A percentile compares a stretch with the other conserved stretches of the same genome.
phyloP scores from a whole-genome alignment of 306 rosid species.

The Abrus precatorius region DNA sequence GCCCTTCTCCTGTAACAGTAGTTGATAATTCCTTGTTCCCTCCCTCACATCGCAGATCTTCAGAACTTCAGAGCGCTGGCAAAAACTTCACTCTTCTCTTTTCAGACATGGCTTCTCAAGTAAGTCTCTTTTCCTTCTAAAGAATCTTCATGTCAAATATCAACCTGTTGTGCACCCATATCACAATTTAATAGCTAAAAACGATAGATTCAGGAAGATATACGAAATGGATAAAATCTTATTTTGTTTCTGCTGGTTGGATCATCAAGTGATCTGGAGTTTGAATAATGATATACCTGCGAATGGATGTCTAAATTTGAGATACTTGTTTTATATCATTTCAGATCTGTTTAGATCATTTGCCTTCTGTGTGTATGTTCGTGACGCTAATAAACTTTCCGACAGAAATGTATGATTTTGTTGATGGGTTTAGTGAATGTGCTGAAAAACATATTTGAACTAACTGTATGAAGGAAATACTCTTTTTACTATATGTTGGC shows the following conservation, averaged over 20 bases:
- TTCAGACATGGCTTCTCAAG: conserved; percentile 54
- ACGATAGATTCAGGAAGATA: background rate
- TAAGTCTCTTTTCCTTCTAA: conserved; percentile 40
- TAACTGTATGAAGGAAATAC: conserved; percentile 8
- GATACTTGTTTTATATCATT: background rate
- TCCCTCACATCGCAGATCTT: conserved; percentile 41
- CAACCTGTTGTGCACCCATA: conserved; percentile 1
- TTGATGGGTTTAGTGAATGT: conserved; percentile 15
- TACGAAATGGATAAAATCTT: background rate
- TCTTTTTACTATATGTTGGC: background rate
- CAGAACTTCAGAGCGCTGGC: background rate
- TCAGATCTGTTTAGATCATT: conserved; percentile 31
- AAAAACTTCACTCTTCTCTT: background rate
- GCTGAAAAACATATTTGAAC: conserved; percentile 8
- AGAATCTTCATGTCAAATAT: background rate
- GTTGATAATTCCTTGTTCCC: background rate
- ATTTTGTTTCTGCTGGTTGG: conserved; percentile 23
- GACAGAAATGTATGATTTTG: conserved; percentile 13
- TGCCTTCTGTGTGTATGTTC: background rate
- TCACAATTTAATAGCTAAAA: conserved; percentile 16
- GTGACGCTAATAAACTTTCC: background rate
- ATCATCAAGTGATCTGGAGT: conserved; percentile 38
- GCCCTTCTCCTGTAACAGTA: background rate
- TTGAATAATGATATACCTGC: background rate
- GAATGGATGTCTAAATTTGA: conserved; percentile 13